Evolutionary conservation across 2,329 filamentous ascomycete genomes (phyloP).

Genomic region (Ophiognomonia clavigignenti-juglandacearum): DNA sequence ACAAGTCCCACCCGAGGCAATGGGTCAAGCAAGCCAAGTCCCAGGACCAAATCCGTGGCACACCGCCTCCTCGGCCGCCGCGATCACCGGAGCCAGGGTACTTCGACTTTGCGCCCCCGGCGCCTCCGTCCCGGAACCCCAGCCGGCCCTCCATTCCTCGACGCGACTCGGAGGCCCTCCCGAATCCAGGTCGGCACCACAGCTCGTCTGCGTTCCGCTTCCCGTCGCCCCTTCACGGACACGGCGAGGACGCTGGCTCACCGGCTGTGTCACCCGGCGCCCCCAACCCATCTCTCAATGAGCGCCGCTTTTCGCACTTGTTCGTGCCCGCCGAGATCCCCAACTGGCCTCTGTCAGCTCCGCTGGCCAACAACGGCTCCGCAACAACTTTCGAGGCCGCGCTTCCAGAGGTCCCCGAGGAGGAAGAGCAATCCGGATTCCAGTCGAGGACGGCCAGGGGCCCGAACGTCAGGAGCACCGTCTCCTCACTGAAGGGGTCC

Average conservation of each 20-base stretch:
- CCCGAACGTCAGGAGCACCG: constrained; percentile 43
- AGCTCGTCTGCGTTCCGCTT: constrained; percentile 41
- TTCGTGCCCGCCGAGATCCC: constrained; percentile 34
- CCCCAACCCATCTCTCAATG: constrained; percentile 21
- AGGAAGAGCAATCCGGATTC: constrained; percentile 53
- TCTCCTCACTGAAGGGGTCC: constrained; percentile 48
- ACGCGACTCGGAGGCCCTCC: constrained; percentile 35
- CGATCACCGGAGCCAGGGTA: constrained; percentile 38
- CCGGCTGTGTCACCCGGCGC: constrained; percentile 24
- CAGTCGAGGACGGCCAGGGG: too few relatives aligned
- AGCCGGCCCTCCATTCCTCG: constrained; percentile 46
- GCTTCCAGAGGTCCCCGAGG: constrained; percentile 58
- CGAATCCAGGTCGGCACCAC: constrained; percentile 41
- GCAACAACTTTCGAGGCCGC: constrained; percentile 31
- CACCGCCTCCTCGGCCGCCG: constrained; percentile 44
- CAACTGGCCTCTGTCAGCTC: constrained; percentile 39
- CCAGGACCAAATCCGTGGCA: constrained; percentile 42
- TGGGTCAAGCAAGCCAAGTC: constrained; percentile 41
- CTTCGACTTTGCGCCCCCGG: constrained; percentile 30
- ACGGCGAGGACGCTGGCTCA: constrained; percentile 19
- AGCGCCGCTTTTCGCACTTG: constrained; percentile 32
- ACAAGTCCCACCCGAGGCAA: constrained; percentile 29
- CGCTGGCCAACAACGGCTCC: constrained; percentile 24
- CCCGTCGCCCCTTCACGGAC: constrained; percentile 32
- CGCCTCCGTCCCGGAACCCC: constrained; percentile 49